phyloP scores from a whole-genome alignment of 1,139 yeast genomes.

The Debaryomyces nepalensis region DNA sequence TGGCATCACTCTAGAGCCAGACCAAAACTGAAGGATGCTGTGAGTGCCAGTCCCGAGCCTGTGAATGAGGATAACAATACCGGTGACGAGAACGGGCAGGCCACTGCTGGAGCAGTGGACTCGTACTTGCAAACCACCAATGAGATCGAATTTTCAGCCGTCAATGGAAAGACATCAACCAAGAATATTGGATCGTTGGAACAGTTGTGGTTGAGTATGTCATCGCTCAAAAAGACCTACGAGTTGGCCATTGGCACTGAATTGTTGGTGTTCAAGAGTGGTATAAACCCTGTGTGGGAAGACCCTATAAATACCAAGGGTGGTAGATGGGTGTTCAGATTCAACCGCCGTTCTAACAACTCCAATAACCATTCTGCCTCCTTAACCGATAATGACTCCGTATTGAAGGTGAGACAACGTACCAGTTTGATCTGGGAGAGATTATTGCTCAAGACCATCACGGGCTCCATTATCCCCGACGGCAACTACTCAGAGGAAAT shows the following conservation, averaged over 20 bases:
- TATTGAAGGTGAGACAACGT: slow-evolving; percentile 37
- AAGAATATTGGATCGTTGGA: slow-evolving; percentile 56
- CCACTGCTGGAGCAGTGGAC: slow-evolving; percentile 35
- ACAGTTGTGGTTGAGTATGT: slow-evolving; percentile 63
- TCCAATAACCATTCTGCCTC: slow-evolving; percentile 15
- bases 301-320: slow-evolving; percentile 67
- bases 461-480: slow-evolving; percentile 50
- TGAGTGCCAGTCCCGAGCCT: slow-evolving; percentile 8
- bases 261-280: slow-evolving; percentile 62
- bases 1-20: slow-evolving; percentile 50
- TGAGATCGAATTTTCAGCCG: slow-evolving; percentile 39
- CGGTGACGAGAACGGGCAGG: slow-evolving; percentile 15
- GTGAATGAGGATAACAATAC: slow-evolving; percentile 19
- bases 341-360: slow-evolving; percentile 37
- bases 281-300: slow-evolving; percentile 74
- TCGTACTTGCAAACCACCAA: slow-evolving; percentile 48
- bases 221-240: slow-evolving; percentile 51
- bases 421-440: slow-evolving; percentile 58
- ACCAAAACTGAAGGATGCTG: slow-evolving; percentile 20
- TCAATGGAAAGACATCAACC: slow-evolving; percentile 28
- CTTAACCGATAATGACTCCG: slow-evolving; percentile 17
- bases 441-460: slow-evolving; percentile 45
- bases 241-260: slow-evolving; percentile 60
- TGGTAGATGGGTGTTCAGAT: slow-evolving; percentile 68
- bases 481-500: slow-evolving; percentile 32